Percentiles rank a stretch among this genome's conserved stretches.
These are phyloP conservation scores for Leccinum sublutescens DNA, from an alignment of 768 basidiomycete species.

Conservation along the genomic window DNA sequence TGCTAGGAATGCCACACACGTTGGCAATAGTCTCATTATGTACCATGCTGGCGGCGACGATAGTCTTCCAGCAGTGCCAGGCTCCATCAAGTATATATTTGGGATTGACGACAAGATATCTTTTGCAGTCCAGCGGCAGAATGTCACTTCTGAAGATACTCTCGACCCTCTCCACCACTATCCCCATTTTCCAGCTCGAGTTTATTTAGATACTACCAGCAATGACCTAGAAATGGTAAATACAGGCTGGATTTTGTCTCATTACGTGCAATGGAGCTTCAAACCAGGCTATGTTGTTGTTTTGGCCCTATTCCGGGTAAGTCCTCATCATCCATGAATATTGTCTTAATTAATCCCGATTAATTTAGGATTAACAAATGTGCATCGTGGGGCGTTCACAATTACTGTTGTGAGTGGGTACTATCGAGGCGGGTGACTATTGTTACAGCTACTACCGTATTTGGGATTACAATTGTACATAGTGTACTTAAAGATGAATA, in stretches of 20 bases:
- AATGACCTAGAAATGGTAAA: not conserved
- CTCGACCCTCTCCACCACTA: not conserved
- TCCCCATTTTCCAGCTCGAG: not conserved
- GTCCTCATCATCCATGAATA: not conserved
- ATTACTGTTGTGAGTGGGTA: too few species aligned
- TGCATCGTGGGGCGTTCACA: too few species aligned
- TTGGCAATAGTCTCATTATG: not conserved
- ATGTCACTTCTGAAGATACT: not conserved
- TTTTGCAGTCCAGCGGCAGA: not conserved
- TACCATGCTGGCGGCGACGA: not conserved
- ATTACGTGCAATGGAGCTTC: not conserved
- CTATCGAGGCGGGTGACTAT: not conserved
- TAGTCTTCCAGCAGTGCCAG: not conserved
- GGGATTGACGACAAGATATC: not conserved
- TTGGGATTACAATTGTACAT: too few species aligned
- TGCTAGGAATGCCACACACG: not conserved
- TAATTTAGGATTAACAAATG: too few species aligned
- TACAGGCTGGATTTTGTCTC: not conserved
- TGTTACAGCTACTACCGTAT: not conserved
- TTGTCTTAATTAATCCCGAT: too few species aligned
- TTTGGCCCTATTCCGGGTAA: not conserved
- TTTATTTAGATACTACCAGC: not conserved
- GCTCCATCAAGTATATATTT: conserved; percentile 2
- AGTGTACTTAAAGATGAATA: too few species aligned
- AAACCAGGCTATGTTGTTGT: not conserved